These are phyloP conservation scores for Nitzschia inconspicua DNA, from an alignment of 108 stramenopile genomes.

Conservation along the genomic window DNA sequence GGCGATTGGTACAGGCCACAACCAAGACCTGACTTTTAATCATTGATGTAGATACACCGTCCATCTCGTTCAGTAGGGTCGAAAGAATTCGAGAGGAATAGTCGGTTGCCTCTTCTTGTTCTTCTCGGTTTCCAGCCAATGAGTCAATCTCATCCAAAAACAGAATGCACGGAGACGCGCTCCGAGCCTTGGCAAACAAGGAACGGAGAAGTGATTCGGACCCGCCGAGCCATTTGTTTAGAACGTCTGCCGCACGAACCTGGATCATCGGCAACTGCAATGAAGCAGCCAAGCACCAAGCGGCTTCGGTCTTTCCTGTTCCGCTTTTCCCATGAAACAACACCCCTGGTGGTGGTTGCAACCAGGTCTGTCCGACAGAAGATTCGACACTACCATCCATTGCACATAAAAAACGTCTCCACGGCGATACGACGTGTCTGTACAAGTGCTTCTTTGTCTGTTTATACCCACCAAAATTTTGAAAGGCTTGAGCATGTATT, in stretches of 20 bases:
- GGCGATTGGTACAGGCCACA: slow-evolving; percentile 95
- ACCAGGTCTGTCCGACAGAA: slow-evolving; percentile 3
- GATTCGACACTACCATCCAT: slow-evolving; percentile 4
- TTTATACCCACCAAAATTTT: slow-evolving; percentile 60
- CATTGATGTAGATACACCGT: slow-evolving; percentile 79
- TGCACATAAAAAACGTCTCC: slow-evolving; percentile 44
- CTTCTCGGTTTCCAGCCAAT: slow-evolving; percentile 81
- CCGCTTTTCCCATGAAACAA: slow-evolving; percentile 80
- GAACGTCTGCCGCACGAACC: slow-evolving; percentile 84
- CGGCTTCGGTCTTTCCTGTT: slow-evolving; percentile 69
- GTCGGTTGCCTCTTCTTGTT: slow-evolving; percentile 51
- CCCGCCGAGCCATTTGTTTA: slow-evolving; percentile 97
- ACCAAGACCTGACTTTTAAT: slow-evolving; percentile 80
- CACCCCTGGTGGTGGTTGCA: slow-evolving; percentile 69
- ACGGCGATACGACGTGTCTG: slow-evolving; percentile 71
- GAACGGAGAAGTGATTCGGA: slow-evolving; percentile 91
- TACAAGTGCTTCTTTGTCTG: slow-evolving; percentile 58
- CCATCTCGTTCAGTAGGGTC: slow-evolving; percentile 97
- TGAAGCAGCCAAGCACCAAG: slow-evolving; percentile 69
- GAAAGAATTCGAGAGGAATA: slow-evolving; percentile 74
- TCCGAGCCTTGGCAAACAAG: slow-evolving; percentile 73
- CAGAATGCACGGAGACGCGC: slow-evolving; percentile 88
- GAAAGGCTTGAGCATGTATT: slow-evolving; percentile 32
- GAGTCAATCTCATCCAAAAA: slow-evolving; percentile 99
- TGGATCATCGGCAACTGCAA: slow-evolving; percentile 52